Evolutionary conservation across 371 early-diverging fungal genomes (phyloP), one percentile per base, ranked within the genome.

Genomic region (Mortierella sp.): DNA sequence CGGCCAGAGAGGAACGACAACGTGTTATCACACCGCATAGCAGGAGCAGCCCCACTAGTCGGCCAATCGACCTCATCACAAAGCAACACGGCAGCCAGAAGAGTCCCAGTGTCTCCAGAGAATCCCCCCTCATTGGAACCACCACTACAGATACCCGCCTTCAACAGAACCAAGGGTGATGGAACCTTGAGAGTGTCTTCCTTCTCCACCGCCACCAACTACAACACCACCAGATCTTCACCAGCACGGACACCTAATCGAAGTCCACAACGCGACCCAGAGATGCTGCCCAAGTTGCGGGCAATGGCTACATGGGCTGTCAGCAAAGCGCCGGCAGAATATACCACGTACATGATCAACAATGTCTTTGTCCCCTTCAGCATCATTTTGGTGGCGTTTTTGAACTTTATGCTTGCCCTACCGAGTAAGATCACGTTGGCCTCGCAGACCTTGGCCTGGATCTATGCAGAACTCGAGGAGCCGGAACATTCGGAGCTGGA

Each of bases 401-500:
- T 78, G 7, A 74, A 68, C 61, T 75, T 82, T 47, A 66, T 82
- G 72, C 22, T 75, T 0, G 22, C 40, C 3, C 22, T 82, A 24
- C 83, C 83, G 0, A 78, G 58, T 31, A 63, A 43, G 64, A 66
- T 82, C 47, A 55, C 31, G 0, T 67, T 75, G 26, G 67, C 61
- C 1, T 78, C 79, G 11, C 75, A 82, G 41, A 48, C 79, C 1
- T 34, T 78, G 64, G 70, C 69, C 14, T 82, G 83, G 83, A 78
- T 82, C n/a, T 82, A 82, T 34, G 72, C 83, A 6, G 83, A 82
- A 45, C 66, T 82, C 34, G 83, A 78, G n/a, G 70, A 71, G 41
- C 78, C 83, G 2, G 79, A 74, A 7, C 83, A 82, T n/a, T 50
- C 68, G 11, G 68, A 77, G 11, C 70, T 82, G 29, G 83, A 82